These are phyloP conservation scores for Seiridium cupressi DNA, from an alignment of 2,329 filamentous ascomycete species.

Conservation along the genomic window DNA sequence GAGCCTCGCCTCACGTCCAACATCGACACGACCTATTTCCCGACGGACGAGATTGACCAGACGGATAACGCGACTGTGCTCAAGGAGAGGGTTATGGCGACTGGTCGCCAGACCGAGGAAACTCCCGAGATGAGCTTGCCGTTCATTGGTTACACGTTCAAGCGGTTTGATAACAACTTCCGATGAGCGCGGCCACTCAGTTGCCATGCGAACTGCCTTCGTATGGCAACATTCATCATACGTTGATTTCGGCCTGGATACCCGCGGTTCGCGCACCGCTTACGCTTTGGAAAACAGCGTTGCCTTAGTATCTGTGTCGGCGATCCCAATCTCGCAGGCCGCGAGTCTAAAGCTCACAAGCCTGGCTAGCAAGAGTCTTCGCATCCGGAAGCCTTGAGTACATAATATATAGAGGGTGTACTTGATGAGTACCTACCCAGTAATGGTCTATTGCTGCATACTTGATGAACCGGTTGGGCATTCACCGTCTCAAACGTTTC, in stretches of 20 bases:
- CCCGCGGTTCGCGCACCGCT: not conserved
- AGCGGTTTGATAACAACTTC: constrained; percentile 82
- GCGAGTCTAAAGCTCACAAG: no score
- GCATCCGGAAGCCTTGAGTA: no score
- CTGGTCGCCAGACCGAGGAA: constrained; percentile 66
- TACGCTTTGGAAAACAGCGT: not conserved
- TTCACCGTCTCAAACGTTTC: no score
- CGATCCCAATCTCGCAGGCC: not conserved
- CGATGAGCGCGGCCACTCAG: constrained; percentile 36
- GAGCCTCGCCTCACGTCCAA: constrained; percentile 91
- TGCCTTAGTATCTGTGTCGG: not conserved
- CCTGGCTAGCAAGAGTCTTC: no score
- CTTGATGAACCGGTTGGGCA: no score
- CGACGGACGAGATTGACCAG: constrained; percentile 96
- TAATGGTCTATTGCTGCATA: no score
- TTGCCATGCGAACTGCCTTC: not conserved
- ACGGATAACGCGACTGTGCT: constrained; percentile 87
- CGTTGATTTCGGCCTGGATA: not conserved
- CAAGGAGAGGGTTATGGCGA: constrained; percentile 76
- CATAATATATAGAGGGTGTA: no score
- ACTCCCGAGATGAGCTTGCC: constrained; percentile 93
- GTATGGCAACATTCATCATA: not conserved
- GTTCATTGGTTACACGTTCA: constrained; percentile 96
- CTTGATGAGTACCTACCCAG: no score
- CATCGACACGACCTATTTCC: constrained; percentile 97